These are phyloP conservation scores for Tarenaya hassleriana DNA, from an alignment of 345 rosid genomes.

Conservation along the genomic window DNA sequence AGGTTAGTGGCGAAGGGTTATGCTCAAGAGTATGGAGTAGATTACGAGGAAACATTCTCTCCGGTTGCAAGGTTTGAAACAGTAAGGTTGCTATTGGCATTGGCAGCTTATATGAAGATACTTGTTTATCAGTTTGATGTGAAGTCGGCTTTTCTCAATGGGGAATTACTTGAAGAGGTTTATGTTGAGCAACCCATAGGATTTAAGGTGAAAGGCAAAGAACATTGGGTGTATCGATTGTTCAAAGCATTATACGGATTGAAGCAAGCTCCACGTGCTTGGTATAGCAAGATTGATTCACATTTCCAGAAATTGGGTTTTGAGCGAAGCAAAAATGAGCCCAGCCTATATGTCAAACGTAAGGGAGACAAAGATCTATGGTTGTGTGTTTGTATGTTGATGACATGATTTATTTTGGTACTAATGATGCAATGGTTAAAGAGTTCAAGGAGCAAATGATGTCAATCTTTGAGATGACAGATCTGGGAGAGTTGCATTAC, in stretches of 20 bases:
- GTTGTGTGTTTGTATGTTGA: constrained; percentile 3
- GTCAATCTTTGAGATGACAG: not conserved
- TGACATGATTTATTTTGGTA: constrained; percentile 1
- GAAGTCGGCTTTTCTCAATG: not conserved
- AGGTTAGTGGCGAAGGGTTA: not conserved
- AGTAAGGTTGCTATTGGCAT: no score
- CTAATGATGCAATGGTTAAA: not conserved
- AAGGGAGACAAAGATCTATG: not conserved
- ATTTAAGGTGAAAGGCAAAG: not conserved
- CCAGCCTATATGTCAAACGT: no score
- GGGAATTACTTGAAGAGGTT: not conserved
- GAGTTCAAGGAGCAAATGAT: not conserved
- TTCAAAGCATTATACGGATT: not conserved
- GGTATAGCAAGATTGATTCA: no score
- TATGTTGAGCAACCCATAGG: not conserved
- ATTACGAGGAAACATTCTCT: not conserved
- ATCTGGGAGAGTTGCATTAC: not conserved
- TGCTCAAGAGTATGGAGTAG: not conserved
- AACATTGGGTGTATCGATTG: not conserved
- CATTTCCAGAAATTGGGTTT: not conserved
- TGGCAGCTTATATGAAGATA: not conserved
- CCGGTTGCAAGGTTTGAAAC: not conserved
- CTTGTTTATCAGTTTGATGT: not conserved
- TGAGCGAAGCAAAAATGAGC: not conserved
- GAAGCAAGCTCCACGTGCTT: not conserved